Evolutionary conservation across 139 green algal genomes (phyloP).

Genomic region (Chlamydomonas schloesseri): DNA sequence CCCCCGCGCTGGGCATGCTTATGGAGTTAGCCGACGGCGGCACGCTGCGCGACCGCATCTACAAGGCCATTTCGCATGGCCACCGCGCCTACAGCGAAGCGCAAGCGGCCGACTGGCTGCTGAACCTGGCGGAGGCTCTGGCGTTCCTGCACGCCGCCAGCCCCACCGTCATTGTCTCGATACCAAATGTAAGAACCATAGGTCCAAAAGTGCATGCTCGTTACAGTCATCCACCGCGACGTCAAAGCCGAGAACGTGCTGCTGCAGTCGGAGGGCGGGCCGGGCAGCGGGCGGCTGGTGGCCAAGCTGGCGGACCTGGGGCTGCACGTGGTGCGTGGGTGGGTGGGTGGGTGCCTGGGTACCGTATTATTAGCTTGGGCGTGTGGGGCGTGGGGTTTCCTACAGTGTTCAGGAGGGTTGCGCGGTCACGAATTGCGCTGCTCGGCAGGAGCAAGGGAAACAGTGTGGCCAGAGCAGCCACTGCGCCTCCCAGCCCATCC

Average conservation of each 20-base stretch:
- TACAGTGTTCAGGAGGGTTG: no score
- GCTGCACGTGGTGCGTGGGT: conserved; percentile 9
- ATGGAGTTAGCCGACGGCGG: conserved; percentile 1
- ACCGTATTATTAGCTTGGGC: no score
- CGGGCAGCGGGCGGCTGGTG: background rate
- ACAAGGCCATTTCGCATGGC: background rate
- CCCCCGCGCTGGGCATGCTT: conserved; percentile 5
- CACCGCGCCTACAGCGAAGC: background rate
- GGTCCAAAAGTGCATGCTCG: no score
- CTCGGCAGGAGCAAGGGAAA: no score
- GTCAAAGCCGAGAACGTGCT: conserved; percentile 18
- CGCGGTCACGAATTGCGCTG: no score
- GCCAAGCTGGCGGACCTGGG: conserved; percentile 35
- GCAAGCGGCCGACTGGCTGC: background rate
- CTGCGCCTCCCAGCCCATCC: no score
- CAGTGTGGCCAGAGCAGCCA: no score
- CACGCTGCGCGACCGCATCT: background rate
- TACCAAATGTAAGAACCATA: no score
- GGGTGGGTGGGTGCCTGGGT: no score
- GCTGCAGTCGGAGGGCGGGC: background rate
- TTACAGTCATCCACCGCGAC: background rate
- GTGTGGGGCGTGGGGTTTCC: no score
- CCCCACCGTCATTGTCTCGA: no score
- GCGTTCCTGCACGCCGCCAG: background rate
- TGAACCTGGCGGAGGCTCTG: conserved; percentile 4